Conservation (phyloP, 2,329 filamentous ascomycete species). For the Chaetomium olivaceum region DNA sequence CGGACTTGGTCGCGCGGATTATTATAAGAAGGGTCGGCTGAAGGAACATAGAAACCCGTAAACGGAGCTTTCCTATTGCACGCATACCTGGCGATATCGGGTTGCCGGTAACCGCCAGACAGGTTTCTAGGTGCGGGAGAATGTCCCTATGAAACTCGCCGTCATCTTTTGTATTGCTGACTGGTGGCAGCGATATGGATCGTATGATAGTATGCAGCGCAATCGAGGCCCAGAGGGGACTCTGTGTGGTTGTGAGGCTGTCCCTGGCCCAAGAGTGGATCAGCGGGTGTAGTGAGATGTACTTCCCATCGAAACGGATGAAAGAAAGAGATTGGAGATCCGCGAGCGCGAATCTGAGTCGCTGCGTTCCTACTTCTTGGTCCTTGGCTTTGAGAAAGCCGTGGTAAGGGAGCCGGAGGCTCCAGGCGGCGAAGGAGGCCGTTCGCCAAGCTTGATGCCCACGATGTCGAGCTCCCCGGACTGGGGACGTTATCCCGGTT, state of each 20-base stretch:
- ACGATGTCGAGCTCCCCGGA: background rate
- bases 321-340: background rate
- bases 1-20: conserved; percentile 5
- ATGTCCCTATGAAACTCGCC: conserved; percentile 5
- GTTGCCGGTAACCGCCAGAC: background rate
- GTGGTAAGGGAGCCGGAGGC: conserved; percentile 9
- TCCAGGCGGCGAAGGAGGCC: conserved; percentile 7
- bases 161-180: background rate
- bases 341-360: conserved; percentile 8
- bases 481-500: background rate
- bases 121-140: conserved; percentile 3
- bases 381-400: conserved; percentile 14
- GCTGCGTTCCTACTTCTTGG: conserved; percentile 12
- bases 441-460: background rate
- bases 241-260: background rate
- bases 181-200: background rate
- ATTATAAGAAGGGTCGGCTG: conserved; percentile 1
- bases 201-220: conserved; percentile 3
- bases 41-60: conserved; percentile 1
- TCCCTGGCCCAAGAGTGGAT: conserved; percentile 4
- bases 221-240: conserved; percentile 4
- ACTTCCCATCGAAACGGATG: background rate
- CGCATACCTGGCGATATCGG: background rate
- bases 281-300: conserved; percentile 6
- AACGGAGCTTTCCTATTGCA: background rate